Percentiles rank a stretch among this genome's conserved stretches.
Conservation (phyloP, 495 filamentous ascomycete genomes). For the Tricharina praecox region DNA sequence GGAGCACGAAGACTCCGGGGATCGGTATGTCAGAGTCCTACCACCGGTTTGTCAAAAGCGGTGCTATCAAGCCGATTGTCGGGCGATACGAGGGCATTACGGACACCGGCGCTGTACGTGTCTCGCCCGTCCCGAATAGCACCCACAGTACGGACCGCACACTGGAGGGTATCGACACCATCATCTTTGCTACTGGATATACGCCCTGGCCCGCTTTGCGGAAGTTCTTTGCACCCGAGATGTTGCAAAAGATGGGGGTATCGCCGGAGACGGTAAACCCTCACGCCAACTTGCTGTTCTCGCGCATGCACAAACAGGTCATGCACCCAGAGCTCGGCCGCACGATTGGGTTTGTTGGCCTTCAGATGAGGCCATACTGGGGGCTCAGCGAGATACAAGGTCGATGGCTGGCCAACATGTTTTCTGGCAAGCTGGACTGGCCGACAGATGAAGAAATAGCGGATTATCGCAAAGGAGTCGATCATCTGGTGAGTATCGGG, state of each 20-base stretch:
- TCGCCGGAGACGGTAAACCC: slow-evolving; percentile 21
- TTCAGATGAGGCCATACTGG: slow-evolving; percentile 78
- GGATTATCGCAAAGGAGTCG: background rate
- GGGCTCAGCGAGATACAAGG: slow-evolving; percentile 78
- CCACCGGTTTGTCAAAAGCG: slow-evolving; percentile 49
- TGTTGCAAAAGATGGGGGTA: slow-evolving; percentile 35
- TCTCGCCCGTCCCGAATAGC: slow-evolving; percentile 23
- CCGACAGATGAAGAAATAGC: slow-evolving; percentile 7
- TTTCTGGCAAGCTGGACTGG: slow-evolving; percentile 23
- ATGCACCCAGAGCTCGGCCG: slow-evolving; percentile 36
- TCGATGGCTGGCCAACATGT: slow-evolving; percentile 38
- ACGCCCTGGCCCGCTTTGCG: slow-evolving; percentile 1
- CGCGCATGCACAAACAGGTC: slow-evolving; percentile 39
- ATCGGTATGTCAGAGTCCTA: slow-evolving; percentile 56
- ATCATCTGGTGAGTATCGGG: background rate
- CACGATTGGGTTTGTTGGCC: slow-evolving; percentile 59
- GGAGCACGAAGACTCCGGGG: slow-evolving; percentile 38
- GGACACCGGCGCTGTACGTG: background rate
- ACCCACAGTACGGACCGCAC: slow-evolving; percentile 32
- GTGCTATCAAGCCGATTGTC: slow-evolving; percentile 35
- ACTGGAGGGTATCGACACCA: slow-evolving; percentile 39
- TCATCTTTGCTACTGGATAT: slow-evolving; percentile 67
- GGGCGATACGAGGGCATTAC: slow-evolving; percentile 27
- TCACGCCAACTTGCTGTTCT: background rate
- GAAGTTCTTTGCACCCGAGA: background rate